Evolutionary conservation across 164 flowering plant genomes (phyloP), one percentile per base, ranked within the genome.

Genomic region (Chimonanthus salicifolius): DNA sequence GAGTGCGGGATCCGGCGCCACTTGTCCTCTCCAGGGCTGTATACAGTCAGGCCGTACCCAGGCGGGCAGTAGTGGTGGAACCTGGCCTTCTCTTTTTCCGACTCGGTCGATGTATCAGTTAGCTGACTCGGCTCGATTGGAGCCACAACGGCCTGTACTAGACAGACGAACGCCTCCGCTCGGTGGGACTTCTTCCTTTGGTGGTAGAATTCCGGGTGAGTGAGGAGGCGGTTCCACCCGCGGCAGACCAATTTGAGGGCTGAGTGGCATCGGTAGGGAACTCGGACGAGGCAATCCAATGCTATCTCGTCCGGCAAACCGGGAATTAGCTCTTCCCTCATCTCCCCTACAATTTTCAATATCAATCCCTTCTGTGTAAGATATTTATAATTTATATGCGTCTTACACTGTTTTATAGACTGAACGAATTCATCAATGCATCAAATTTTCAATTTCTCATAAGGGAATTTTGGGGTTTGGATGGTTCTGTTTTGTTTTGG

Each of bases 281-380:
- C 75, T 20, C 84, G 73, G 10, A 71, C 47, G 45, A 82, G 64
- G 67, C 84, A 82, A n/a, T 80, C 84, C 6, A 80, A 6, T 3
- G 81, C 84, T 21, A 82, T 68, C 9, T 82, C 84, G 49, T 79
- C 77, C 11, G 84, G 84, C 60, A 82, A 60, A 0, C 80, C 82
- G 3, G 82, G 80, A 18, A 81, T 76, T 58, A 78, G 65, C 54
- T 74, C 48, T 65, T 65, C 68, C 11, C 46, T 54, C 64, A 51
- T 74, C 67, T 64, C 51, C 33, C 44, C 67, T 72, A 7, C 33
- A 33, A 33, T 1, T 33, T 33, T 33, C 33, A 33, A 33, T 33
- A 33, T 33, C 33, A 33, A 33, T 21, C 45, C 2, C 43, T 18
- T 63, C 66, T 18, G 8, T 63, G 45, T 13, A 33, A 33, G 33